Evolutionary conservation across 768 basidiomycete genomes (phyloP).

Genomic region (Boletus eberwhitei): DNA sequence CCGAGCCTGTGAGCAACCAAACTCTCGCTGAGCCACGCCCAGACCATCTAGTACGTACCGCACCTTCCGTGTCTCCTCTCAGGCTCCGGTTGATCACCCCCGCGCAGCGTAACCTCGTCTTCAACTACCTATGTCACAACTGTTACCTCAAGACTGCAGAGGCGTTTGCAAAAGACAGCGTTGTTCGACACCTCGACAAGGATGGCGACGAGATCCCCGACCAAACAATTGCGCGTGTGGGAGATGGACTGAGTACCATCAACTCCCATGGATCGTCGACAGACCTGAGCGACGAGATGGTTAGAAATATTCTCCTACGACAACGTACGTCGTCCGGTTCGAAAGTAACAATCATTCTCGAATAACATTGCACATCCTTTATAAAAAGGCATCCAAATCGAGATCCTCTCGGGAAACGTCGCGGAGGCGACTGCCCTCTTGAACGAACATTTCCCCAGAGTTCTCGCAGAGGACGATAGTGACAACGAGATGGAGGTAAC

Average conservation of each 20-base stretch:
- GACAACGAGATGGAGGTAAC: conserved; percentile 14
- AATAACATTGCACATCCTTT: neutral
- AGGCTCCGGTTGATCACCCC: neutral
- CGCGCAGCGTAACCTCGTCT: conserved; percentile 59
- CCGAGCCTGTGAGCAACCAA: conserved; percentile 18
- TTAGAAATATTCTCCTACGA: conserved; percentile 49
- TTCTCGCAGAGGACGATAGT: conserved; percentile 41
- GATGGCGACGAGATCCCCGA: conserved; percentile 62
- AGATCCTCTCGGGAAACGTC: conserved; percentile 74
- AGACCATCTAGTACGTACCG: conserved; percentile 42
- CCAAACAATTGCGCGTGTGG: conserved; percentile 17
- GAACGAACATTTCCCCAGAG: conserved; percentile 70
- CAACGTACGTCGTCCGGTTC: conserved; percentile 41
- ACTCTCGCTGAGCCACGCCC: conserved; percentile 35
- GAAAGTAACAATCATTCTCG: neutral
- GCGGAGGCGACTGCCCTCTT: conserved; percentile 65
- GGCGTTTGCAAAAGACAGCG: conserved; percentile 63
- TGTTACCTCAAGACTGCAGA: conserved; percentile 70
- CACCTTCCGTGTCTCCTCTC: neutral
- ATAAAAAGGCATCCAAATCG: conserved; percentile 58
- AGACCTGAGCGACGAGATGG: conserved; percentile 36
- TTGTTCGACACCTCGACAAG: conserved; percentile 58
- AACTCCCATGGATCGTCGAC: conserved; percentile 15
- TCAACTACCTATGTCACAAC: conserved; percentile 75
- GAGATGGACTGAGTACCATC: neutral